These are phyloP conservation scores for Polygonum maritimum DNA, from an alignment of 148 eudicot genomes.

Conservation along the genomic window DNA sequence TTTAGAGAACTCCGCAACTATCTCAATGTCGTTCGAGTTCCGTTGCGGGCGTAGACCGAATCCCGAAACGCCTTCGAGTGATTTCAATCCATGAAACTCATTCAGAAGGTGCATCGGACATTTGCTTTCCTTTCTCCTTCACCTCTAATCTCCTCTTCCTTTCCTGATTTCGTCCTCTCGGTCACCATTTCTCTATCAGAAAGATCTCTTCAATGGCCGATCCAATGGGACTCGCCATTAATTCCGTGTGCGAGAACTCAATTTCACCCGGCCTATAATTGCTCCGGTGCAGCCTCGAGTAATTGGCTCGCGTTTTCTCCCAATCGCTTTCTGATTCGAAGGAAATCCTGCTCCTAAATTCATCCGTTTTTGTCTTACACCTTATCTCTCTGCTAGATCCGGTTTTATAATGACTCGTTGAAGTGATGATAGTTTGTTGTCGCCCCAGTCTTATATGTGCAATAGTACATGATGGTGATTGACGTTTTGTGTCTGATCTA, in stretches of 20 bases:
- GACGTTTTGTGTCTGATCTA: no score
- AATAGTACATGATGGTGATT: no score
- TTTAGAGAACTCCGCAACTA: background rate
- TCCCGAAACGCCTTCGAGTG: background rate
- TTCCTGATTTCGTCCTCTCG: background rate
- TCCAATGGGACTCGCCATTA: background rate
- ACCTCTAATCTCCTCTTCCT: no score
- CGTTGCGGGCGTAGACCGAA: background rate
- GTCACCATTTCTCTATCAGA: background rate
- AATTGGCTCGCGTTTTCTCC: background rate
- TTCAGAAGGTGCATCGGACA: background rate
- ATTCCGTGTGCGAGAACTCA: background rate
- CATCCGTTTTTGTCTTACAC: background rate
- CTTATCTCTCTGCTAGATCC: background rate
- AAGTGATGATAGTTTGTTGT: background rate
- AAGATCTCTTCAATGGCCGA: background rate
- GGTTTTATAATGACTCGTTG: background rate
- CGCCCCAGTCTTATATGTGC: background rate
- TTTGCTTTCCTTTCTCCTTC: background rate
- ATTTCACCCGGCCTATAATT: slow-evolving; percentile 4
- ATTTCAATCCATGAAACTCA: background rate
- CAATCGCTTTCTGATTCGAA: background rate
- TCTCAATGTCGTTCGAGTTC: background rate
- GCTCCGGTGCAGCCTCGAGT: background rate
- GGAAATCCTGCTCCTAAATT: background rate